Evolutionary conservation across 371 early-diverging fungal species (phyloP), one percentile per base, ranked within the genome.

Genomic region (Mucor ambiguus): DNA sequence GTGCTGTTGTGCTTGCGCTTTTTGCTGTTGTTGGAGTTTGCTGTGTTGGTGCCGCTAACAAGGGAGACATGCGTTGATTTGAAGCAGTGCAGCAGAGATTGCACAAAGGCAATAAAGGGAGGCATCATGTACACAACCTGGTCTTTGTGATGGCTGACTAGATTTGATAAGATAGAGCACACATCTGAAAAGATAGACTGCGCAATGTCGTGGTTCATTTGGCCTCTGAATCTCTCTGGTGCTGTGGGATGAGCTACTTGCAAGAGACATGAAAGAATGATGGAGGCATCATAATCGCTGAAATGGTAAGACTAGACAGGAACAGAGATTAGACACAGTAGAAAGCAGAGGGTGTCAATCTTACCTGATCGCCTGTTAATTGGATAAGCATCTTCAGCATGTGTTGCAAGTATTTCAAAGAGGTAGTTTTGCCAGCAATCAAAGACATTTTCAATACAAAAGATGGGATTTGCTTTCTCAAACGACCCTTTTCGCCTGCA

Each of bases 11-110:
- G 20, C 12, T 70, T 61, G 29, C 66, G 60, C 35, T 75, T 72
- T 24, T 52, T 56, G 26, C 16, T 64, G 28, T 9, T 58, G 18
- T 14, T 28, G 18, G 41, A 16, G 41, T 18, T 41, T 1, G 16
- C 18, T 38, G 58, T 22, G 26, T 38, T 48, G 11, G 64, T 32
- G 44, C 66, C 64, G 37, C 72, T 76, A 6, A 82, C 80, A 20
- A 86, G 70, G 16, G 80, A 82, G 2, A 80, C 77, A 71, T 86
- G 82, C n/a, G 82, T 58, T 0, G 88, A 83, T 62, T 79, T 83
- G 75, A 88, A 88, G 62, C 88, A 85, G 54, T 84, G 86, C 16
- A 86, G 60, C 24, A 84, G 56, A 1, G 83, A 69, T 64, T 88
- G 85, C 18, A 83, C 43, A 44, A 85, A 73, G 0, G 81, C 76